Conservation (phyloP, 1,284 basidiomycete species). For the Fomitopsis schrenkii region DNA sequence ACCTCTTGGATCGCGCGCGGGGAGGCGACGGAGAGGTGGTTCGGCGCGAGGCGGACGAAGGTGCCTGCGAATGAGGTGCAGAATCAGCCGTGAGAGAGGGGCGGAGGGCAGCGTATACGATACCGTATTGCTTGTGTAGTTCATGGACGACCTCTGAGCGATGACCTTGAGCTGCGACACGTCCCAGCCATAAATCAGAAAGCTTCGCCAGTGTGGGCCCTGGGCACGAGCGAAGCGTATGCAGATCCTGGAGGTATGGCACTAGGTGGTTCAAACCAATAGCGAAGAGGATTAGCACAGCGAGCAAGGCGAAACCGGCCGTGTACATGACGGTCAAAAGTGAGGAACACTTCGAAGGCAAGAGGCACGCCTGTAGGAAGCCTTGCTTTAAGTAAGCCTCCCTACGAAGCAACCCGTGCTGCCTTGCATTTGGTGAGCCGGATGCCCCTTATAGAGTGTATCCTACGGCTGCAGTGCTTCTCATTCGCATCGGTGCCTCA, state of each 20-base stretch:
- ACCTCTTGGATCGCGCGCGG: slow-evolving; percentile 39
- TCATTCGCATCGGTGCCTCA: too few species aligned
- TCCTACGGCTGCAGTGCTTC: too few species aligned
- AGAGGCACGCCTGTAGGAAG: not conserved
- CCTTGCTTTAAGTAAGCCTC: too few species aligned
- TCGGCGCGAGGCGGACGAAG: slow-evolving; percentile 46
- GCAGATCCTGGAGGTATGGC: slow-evolving; percentile 27
- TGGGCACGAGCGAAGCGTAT: slow-evolving; percentile 30
- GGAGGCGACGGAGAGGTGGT: slow-evolving; percentile 45
- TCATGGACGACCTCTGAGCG: slow-evolving; percentile 39
- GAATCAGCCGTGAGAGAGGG: not conserved
- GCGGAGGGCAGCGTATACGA: slow-evolving; percentile 6
- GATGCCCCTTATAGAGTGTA: too few species aligned
- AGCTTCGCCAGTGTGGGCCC: slow-evolving; percentile 44
- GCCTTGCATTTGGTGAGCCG: too few species aligned
- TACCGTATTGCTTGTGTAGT: slow-evolving; percentile 43
- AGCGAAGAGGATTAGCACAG: not conserved
- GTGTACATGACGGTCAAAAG: not conserved
- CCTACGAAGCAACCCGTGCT: too few species aligned
- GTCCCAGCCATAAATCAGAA: slow-evolving; percentile 43
- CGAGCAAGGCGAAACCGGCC: not conserved
- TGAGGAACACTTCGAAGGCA: not conserved
- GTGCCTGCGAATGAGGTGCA: slow-evolving; percentile 22
- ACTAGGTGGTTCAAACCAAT: slow-evolving; percentile 9
- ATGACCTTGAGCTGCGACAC: slow-evolving; percentile 34